phyloP scores from a whole-genome alignment of 148 eudicot genomes.

The Rhododendron griersonianum region DNA sequence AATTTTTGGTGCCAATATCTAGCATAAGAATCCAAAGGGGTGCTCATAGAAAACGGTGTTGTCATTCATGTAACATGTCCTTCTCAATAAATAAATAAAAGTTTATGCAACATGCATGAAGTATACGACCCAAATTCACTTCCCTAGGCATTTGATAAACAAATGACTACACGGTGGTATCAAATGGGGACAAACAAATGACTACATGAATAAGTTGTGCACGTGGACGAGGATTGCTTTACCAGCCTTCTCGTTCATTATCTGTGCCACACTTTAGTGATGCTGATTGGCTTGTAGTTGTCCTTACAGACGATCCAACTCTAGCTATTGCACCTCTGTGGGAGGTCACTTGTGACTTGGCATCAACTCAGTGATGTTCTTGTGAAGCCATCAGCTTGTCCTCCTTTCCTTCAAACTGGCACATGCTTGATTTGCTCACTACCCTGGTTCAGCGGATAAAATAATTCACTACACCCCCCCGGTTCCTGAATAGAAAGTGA shows the following conservation, averaged over 20 bases:
- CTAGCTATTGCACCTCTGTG: neutral
- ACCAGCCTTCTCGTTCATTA: neutral
- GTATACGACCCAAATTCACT: neutral
- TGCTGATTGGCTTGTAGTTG: neutral
- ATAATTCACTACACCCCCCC: too few species aligned
- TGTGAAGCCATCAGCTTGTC: neutral
- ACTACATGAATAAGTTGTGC: neutral
- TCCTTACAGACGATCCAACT: neutral
- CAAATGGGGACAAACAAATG: neutral
- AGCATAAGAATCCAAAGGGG: neutral
- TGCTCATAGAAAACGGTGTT: neutral
- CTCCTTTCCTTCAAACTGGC: neutral
- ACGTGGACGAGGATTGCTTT: neutral
- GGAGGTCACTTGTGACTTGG: too few species aligned
- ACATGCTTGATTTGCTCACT: neutral
- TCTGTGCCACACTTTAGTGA: neutral
- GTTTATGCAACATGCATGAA: neutral
- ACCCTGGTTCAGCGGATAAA: too few species aligned
- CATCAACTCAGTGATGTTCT: neutral
- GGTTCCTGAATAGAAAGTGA: neutral
- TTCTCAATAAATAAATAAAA: too few species aligned
- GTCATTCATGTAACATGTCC: neutral
- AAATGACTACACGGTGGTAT: neutral
- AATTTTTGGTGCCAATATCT: neutral
- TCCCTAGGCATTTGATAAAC: neutral